Conservation (phyloP, 1,139 yeast species). For the Zygoascus sp. region DNA sequence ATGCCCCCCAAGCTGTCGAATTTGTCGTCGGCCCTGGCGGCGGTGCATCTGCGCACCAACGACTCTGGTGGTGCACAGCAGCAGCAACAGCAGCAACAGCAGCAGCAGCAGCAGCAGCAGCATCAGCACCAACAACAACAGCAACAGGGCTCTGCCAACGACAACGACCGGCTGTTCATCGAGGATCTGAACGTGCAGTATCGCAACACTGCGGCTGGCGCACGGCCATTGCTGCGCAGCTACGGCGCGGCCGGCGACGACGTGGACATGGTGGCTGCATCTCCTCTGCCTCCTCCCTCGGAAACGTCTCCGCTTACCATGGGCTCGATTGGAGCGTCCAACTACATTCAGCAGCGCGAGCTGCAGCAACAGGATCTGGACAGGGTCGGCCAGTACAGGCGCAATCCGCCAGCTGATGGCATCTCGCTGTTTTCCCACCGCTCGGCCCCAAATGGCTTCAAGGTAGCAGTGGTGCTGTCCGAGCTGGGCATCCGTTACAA, state of each 20-base stretch:
- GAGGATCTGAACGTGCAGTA: constrained; percentile 4
- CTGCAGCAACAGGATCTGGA: constrained; percentile 20
- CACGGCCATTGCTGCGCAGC: neutral
- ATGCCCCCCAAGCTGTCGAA: constrained; percentile 24
- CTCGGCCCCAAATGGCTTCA: constrained; percentile 95
- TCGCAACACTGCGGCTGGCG: neutral
- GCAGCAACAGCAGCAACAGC: too few species aligned
- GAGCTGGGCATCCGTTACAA: constrained; percentile 77
- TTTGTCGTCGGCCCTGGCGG: constrained; percentile 33
- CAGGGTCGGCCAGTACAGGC: constrained; percentile 69
- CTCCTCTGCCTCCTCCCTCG: constrained; percentile 10
- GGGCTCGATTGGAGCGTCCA: constrained; percentile 12
- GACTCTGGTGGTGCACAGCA: constrained; percentile 7
- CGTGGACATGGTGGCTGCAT: constrained; percentile 10
- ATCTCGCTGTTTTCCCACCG: constrained; percentile 84
- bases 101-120: too few species aligned
- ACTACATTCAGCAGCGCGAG: constrained; percentile 14
- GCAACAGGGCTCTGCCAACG: too few species aligned
- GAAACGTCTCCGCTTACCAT: constrained; percentile 11
- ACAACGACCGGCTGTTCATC: neutral
- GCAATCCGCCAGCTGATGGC: constrained; percentile 76
- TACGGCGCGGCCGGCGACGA: constrained; percentile 5
- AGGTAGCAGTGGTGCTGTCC: constrained; percentile 84
- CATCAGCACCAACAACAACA: too few species aligned
- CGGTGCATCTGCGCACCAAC: constrained; percentile 25